Evolutionary conservation across 306 rosid species (phyloP).

Genomic region (Cucumis hystrix): DNA sequence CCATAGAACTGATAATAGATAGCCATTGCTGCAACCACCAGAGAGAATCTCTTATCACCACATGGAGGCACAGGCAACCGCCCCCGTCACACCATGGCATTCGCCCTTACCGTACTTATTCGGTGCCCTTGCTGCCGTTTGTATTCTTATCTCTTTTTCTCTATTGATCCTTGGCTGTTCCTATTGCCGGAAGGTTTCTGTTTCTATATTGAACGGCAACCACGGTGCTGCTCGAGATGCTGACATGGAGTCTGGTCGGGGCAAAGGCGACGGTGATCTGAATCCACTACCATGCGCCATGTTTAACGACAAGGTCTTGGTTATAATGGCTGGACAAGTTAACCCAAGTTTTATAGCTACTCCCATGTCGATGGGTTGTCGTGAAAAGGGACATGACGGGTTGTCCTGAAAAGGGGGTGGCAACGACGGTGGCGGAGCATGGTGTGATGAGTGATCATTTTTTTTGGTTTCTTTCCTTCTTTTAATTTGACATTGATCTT

Average conservation of each 20-base stretch:
- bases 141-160: constrained; percentile 72
- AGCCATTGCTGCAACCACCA: neutral
- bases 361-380: constrained; percentile 23
- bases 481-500: neutral
- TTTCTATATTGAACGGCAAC: constrained; percentile 29
- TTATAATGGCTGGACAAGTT: constrained; percentile 83
- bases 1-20: neutral
- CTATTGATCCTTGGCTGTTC: constrained; percentile 74
- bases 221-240: constrained; percentile 2
- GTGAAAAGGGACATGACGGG: neutral
- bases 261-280: constrained; percentile 12
- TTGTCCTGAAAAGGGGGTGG: constrained; percentile 2
- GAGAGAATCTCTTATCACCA: neutral
- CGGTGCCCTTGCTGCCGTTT: constrained; percentile 72
- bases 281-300: constrained; percentile 15
- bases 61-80: neutral
- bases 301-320: constrained; percentile 66
- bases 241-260: constrained; percentile 47
- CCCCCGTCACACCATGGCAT: constrained; percentile 59
- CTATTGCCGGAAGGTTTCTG: constrained; percentile 70
- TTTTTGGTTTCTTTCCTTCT: neutral
- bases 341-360: constrained; percentile 81
- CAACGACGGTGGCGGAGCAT: constrained; percentile 16
- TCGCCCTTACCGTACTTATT: constrained; percentile 84
- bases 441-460: neutral